Base-by-base conservation (phyloP, 495 filamentous ascomycete genomes). In the Arthonia radiata region DNA sequence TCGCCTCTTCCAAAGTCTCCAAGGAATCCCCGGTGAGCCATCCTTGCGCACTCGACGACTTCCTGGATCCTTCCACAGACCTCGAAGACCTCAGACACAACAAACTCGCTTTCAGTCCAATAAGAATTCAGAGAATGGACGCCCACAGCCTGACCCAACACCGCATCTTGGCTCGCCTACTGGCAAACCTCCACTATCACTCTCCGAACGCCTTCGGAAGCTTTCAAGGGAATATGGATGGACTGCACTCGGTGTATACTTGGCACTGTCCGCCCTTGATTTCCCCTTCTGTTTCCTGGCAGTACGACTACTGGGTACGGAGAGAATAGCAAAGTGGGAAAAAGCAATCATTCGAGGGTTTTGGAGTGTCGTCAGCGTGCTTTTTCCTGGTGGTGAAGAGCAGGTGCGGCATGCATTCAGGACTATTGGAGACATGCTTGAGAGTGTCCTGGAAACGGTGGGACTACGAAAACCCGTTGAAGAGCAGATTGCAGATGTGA, bases 141-240 rank as follows among this genome's bases (percentile, higher is more conserved):
- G n/a, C n/a, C n/a, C n/a, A n/a, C n/a, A n/a, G n/a, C n/a, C n/a
- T n/a, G n/a, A n/a, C n/a, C n/a, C n/a, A n/a, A n/a, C n/a, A n/a
- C n/a, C n/a, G n/a, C n/a, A n/a, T n/a, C n/a, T n/a, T n/a, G n/a
- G n/a, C n/a, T n/a, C n/a, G n/a, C n/a, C n/a, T n/a, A n/a, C n/a
- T n/a, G n/a, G n/a, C n/a, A n/a, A n/a, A n/a, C n/a, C n/a, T n/a
- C 41, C 59, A 13, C 49, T 47, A 9, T 64, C 71, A 2, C 42
- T 91, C 4, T 66, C 74, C 0, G 61, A 58, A 30, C 60, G 76
- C 6, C 44, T 94, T 32, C 72, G 63, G 41, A 76, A 76, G 37
- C 58, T 94, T n/a, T 78, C 74, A 1, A 62, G 71, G 23, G 89
- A 93, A 49, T 99, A 99, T 44, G 86, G 86, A 21, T 93, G 81